A percentile compares a stretch with the other conserved stretches of the same genome.
phyloP scores from a whole-genome alignment of 2,329 filamentous ascomycete genomes.

The Rhynchosporium secalis region DNA sequence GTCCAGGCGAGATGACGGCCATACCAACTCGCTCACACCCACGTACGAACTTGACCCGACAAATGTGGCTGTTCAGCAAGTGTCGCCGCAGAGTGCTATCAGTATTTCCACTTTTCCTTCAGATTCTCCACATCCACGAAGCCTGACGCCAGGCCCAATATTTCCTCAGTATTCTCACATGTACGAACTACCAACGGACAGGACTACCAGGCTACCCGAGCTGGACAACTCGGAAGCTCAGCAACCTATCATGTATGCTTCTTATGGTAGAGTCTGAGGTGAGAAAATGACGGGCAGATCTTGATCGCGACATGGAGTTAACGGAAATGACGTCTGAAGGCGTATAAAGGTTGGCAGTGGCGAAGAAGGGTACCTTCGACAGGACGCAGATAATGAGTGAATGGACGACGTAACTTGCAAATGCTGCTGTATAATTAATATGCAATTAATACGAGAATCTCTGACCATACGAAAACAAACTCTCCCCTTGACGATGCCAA shows the following conservation, averaged over 20 bases:
- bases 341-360: too few relatives aligned
- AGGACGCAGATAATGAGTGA: too few relatives aligned
- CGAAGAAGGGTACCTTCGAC: too few relatives aligned
- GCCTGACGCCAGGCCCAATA: neutral
- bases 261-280: neutral
- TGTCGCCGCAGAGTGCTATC: neutral
- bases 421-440: too few relatives aligned
- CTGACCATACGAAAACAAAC: too few relatives aligned
- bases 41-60: neutral
- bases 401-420: too few relatives aligned
- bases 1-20: neutral
- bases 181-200: neutral
- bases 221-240: neutral
- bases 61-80: neutral
- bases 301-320: neutral
- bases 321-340: too few relatives aligned
- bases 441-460: too few relatives aligned
- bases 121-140: neutral
- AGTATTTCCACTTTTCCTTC: neutral
- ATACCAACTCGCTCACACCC: neutral
- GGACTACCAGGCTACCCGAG: neutral
- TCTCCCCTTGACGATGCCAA: too few relatives aligned
- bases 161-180: neutral
- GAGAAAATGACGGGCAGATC: neutral
- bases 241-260: too few relatives aligned